Evolutionary conservation across 441 rosid species (phyloP).

Genomic region (Eutrema salsugineum): DNA sequence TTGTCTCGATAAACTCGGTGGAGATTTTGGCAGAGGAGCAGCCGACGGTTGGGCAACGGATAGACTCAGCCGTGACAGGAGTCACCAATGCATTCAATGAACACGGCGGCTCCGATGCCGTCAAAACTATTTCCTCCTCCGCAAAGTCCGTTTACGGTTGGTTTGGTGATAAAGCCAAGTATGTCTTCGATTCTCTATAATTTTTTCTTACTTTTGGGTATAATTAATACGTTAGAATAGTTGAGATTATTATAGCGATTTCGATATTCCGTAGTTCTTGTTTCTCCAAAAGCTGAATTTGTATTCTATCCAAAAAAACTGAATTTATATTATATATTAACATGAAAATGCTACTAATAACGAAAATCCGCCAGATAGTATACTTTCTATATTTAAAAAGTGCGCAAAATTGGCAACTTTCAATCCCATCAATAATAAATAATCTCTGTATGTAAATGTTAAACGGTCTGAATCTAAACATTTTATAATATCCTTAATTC

Average conservation of each 20-base stretch:
- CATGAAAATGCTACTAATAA: not conserved
- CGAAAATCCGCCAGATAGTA: not conserved
- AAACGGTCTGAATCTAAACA: not conserved
- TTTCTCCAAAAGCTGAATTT: no score
- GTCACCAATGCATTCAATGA: conserved; percentile 19
- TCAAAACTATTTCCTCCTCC: conserved; percentile 16
- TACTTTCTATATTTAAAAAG: not conserved
- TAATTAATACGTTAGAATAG: not conserved
- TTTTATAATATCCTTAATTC: not conserved
- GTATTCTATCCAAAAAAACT: no score
- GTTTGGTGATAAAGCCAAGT: conserved; percentile 28
- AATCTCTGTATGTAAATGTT: not conserved
- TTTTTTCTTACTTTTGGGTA: not conserved
- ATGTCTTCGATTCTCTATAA: not conserved
- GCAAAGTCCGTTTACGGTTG: conserved; percentile 14
- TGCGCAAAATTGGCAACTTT: not conserved
- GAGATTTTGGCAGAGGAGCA: conserved; percentile 8
- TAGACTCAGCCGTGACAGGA: conserved; percentile 7
- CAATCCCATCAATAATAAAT: not conserved
- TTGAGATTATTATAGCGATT: not conserved
- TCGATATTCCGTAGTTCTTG: not conserved
- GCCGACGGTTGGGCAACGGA: conserved; percentile 15
- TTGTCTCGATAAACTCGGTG: not conserved
- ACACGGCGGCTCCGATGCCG: conserved; percentile 18
- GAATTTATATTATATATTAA: not conserved